Evolutionary conservation across 352 stramenopile species (phyloP), one percentile per base, ranked within the genome.

Genomic region (Halophytophthora batemanensis): DNA sequence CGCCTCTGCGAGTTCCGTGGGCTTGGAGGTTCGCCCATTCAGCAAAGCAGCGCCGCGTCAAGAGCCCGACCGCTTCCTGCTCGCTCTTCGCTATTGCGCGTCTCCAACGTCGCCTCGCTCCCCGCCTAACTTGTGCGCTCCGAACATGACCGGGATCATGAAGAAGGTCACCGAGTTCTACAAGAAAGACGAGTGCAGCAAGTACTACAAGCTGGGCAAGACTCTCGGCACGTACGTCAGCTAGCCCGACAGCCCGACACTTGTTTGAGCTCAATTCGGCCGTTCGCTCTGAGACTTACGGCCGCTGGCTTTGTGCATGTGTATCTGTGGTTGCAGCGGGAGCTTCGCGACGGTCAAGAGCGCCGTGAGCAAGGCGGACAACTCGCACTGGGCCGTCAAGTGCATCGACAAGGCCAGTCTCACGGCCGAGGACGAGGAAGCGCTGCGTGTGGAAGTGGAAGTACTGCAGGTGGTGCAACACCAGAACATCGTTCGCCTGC

Each of bases 141-240:
- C n/a, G 6, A 66, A 13, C 39, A 89, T 91, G 82, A 81, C 80
- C 2, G 71, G 61, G 4, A 90, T 93, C 57, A 90, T 91, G 61
- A 87, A 88, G 70, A 90, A 90, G 57, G 80, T 91, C 17, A 87
- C 77, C 0, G 80, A 91, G n/a, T 89, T 91, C 47, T 91, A 91
- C 71, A 90, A 89, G 69, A 88, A 93, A 58, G 74, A 91, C 40
- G 81, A 93, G 56, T 90, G 79, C 63, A 88, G 72, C 66, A 90
- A 90, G 58, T 90, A 90, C 66, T 95, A 95, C 77, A 94, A 94
- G 58, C 68, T 96, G 29, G 86, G 84, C 68, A 87, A 89, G 66
- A 91, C 79, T 17, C 74, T 96, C 18, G 84, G 84, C 61, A 93
- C 87, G 83, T 93, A 87, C 56, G 80, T 79, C 15, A 7, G 11